Base-by-base conservation (phyloP, 148 eudicot species). In the Vaccinium darrowii region DNA sequence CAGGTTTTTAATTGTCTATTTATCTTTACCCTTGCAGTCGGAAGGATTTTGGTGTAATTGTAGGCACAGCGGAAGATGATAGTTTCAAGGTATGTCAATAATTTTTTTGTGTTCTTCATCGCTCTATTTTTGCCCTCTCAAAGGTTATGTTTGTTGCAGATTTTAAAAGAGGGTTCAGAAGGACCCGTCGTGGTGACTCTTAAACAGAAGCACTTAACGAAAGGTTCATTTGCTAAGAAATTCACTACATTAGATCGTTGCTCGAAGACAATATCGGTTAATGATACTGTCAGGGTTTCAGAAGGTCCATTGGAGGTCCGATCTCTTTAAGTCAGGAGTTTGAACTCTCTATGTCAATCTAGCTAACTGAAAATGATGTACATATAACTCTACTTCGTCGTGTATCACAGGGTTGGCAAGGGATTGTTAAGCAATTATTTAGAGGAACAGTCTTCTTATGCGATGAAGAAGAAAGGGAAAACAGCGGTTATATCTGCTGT, bases 231-330 rank as follows among this genome's bases (percentile, higher is more conserved):
- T 79, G 99, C 95, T 7, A 93, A 88, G 85, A 97, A 91, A 86
- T 92, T 97, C 87, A 90, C 94, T 56, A 94, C 97, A 54, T 75
- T 89, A 85, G 99, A 97, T 92, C 95, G 85, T 81, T 90, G 88
- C 78, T 89, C 81, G 88, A 94, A 91, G 91, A 90, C 88, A 50
- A 86, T 95, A 86, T 90, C 94, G 53, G 75, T 93, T 39, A 95
- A 91, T 90, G 94, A 93, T 63, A 86, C 84, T 39, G 92, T 94
- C 83, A 92, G 79, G 86, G 80, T 95, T 85, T 81, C 88, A 81
- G 95, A 94, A 87, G 99, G 98, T 74, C 98, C 94, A 81, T 82
- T 87, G 85, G 90, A 97, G 99, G 99, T 97, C 62, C 85, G 83
- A 14, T 54, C 23, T 54, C 23, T 69, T 88, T 78, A 85, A 14